phyloP scores from a whole-genome alignment of 371 early-diverging fungal species.

The Apophysomyces variabilis region DNA sequence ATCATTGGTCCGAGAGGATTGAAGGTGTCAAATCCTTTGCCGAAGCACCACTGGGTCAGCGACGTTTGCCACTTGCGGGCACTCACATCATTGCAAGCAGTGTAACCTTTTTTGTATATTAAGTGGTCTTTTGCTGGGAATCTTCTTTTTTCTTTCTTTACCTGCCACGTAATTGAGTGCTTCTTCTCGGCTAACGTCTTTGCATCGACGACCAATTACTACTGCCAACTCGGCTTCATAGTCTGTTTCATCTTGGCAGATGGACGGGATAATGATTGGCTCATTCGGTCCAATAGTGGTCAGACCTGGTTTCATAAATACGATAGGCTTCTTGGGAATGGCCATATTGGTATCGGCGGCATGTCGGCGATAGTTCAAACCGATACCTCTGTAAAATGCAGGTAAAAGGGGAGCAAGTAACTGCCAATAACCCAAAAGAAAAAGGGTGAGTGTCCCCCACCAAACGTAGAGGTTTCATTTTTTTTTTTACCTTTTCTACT shows the following conservation, averaged over 20 bases:
- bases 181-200: conserved; percentile 49
- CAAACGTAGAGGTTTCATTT: not conserved
- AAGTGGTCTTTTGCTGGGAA: not conserved
- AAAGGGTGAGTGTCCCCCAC: not conserved
- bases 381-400: conserved; percentile 56
- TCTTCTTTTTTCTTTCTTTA: conserved; percentile 16
- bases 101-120: conserved; percentile 49
- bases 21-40: conserved; percentile 68
- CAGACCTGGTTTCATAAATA: conserved; percentile 60
- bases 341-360: conserved; percentile 55
- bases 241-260: conserved; percentile 57
- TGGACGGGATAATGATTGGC: conserved; percentile 51
- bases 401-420: conserved; percentile 52
- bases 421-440: conserved; percentile 13
- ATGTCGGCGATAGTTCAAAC: conserved; percentile 63
- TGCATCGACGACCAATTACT: conserved; percentile 61
- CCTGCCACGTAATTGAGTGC: conserved; percentile 58
- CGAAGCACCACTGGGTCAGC: conserved; percentile 64
- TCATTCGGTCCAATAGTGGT: conserved; percentile 52
- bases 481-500: conserved; percentile 38
- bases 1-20: conserved; percentile 64
- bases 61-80: conserved; percentile 63
- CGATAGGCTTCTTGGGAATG: conserved; percentile 55
- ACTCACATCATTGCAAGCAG: conserved; percentile 62
- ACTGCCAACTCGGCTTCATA: conserved; percentile 69